phyloP scores from a whole-genome alignment of 192 early-diverging fungal species.

The Backusella sp. region DNA sequence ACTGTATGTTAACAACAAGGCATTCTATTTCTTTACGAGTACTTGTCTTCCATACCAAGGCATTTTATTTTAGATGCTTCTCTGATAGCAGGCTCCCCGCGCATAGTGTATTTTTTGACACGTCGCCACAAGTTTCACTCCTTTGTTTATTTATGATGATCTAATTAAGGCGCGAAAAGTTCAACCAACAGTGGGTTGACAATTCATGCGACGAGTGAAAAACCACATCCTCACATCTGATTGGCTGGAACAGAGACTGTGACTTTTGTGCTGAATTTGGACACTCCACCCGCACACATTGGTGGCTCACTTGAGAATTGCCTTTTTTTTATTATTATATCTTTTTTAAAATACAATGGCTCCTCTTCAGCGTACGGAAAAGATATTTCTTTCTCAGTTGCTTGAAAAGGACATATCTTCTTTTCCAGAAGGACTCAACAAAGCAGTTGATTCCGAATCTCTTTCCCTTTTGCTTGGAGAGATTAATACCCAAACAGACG shows the following conservation, averaged over 20 bases:
- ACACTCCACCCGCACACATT: background rate
- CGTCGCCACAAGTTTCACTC: too few relatives aligned
- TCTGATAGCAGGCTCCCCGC: too few relatives aligned
- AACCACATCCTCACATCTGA: background rate
- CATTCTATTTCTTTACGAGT: too few relatives aligned
- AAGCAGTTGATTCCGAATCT: slow-evolving; percentile 1
- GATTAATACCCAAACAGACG: background rate
- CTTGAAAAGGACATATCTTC: background rate
- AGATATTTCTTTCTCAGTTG: slow-evolving; percentile 10
- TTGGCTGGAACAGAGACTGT: background rate
- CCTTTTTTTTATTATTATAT: background rate
- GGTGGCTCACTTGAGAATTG: background rate
- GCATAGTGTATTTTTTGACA: too few relatives aligned
- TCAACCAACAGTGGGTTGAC: background rate
- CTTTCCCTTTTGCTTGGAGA: background rate
- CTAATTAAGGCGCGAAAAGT: background rate
- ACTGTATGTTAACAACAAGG: too few relatives aligned
- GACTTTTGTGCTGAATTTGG: background rate
- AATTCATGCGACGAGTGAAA: background rate
- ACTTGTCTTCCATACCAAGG: too few relatives aligned
- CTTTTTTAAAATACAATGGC: background rate
- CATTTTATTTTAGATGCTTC: too few relatives aligned
- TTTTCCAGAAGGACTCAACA: background rate
- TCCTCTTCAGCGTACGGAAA: slow-evolving; percentile 2
- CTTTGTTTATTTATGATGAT: too few relatives aligned